Evolutionary conservation across 331 rosid genomes (phyloP), one percentile per base, ranked within the genome.

Genomic region (Pyrus hybrid): DNA sequence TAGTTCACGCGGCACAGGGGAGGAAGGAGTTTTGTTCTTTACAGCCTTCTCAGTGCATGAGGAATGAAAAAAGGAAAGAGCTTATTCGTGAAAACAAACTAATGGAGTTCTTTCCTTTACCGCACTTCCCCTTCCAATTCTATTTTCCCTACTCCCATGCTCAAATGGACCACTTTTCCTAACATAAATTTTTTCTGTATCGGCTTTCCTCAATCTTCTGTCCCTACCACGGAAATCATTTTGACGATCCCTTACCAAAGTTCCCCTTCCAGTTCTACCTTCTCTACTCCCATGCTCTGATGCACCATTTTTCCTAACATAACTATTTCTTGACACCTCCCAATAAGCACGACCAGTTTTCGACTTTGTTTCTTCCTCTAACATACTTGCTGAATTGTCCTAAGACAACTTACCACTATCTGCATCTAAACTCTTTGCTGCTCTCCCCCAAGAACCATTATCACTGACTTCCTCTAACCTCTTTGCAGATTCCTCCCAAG

Each of bases 311-410:
- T 67, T 80, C 57, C 10, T 11, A 74, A 75, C 71, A 77, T 80
- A 51, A 53, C 0, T 3, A 18, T 53, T 18, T 53, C 60, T 71
- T 47, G 82, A 73, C 47, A 49, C 73, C 63, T 79, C 82, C 77
- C 80, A 75, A 78, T 80, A 70, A 62, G 86, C 82, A 21, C 62
- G 75, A 12, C 26, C 80, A 63, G 77, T 28, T 68, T 74, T 86
- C 20, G 77, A 70, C 49, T 75, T 60, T n/a, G 80, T 47, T 72
- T 73, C 37, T 72, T 81, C 79, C 81, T 83, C 93, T 63, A 84
- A 65, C 72, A 73, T 84, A 72, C 76, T 87, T 67, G 80, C 70
- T 4, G 88, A 81, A 78, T 84, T 86, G 33, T 84, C 90, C 91
- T 91, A 82, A 77, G 91, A 84, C 29, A 91, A 81, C 83, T 65